Evolutionary conservation across 306 rosid species (phyloP), one percentile per base, ranked within the genome.

Genomic region (Calophaca sinica): DNA sequence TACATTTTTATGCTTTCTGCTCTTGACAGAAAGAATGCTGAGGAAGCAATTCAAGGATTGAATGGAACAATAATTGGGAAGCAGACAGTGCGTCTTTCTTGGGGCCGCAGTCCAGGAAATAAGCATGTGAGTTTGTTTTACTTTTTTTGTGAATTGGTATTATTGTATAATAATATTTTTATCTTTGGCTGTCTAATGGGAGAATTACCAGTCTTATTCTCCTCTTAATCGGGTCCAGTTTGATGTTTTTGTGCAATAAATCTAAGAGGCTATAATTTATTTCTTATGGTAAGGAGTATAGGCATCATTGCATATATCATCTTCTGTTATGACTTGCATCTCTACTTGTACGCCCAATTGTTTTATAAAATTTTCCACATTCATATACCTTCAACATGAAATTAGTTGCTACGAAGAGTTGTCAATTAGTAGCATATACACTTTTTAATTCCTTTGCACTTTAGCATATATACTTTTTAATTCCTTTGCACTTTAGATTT

Each of bases 41-140:
- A 90, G 85, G 96, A 89, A 55, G 99, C 99, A 70, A 89, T 94
- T 65, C 86, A 94, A 45, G 87, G 76, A 73, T 79, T 94, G 86
- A 94, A 89, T 77, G 99, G 96, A 65, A 87, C 96, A 2, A 84
- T 90, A 46, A 92, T 94, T 55, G 99, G 99, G 68, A 94, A 92
- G 86, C 99, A 94, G 84, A 88, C 96, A 11, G 96, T 94, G 78
- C 97, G 99, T 49, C 99, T 94, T 76, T 91, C 98, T 41, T 94
- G 99, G 99, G 99, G 99, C 57, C 97, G 99, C 80, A 94, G 92
- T 61, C 96, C 97, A 33, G 97, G 91, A 54, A 86, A 89, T 84
- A 94, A 90, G 86, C 98, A 94, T 88, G 99, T 94, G 83, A 78
- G 84, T 61, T 69, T 54, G 26, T 58, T 42, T 52, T 29, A 52